Evolutionary conservation across 225 moss, liverwort and hornwort species (phyloP), one percentile per base, ranked within the genome.

Genomic region (Ulota crispa): DNA sequence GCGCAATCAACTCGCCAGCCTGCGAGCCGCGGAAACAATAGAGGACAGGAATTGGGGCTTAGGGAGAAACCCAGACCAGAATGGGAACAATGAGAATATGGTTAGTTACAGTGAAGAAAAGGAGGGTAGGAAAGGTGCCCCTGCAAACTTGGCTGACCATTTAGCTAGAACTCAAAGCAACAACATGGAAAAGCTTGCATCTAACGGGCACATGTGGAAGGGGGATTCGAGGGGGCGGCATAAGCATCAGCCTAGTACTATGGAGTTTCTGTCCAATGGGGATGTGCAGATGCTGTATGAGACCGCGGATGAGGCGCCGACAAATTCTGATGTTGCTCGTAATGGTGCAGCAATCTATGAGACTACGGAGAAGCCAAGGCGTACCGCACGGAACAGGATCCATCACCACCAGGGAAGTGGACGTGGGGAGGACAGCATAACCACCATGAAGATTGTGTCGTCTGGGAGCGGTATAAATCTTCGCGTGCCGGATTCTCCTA

Each of bases 221-320:
- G 85, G 82, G 42, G 60, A 70, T 27, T 37, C 65, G 24, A 72
- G 78, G 72, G 75, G 71, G 8, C 81, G 79, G 70, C 73, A 74
- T 9, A 81, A 73, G 66, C 82, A 74, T 20, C 80, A 67, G 28
- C 68, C 79, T 24, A 78, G 79, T 34, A 79, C 79, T 19, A 52
- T 70, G 78, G 82, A 87, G 20, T 75, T 72, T 62, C 32, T 78
- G 27, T 55, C 68, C 18, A 75, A 74, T 53, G 84, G 84, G 47
- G 79, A 88, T 66, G 85, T 72, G 30, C 84, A 88, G 74, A 53
- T 72, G 85, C 57, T 85, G 71, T 82, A 82, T 37, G 87, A 88
- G 71, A 36, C 78, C 8, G 31, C 73, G n/a, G 84, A 84, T 24
- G 83, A 83, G 34, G 34, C 32, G 7, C 73, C 56, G 78, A 78